A percentile compares a stretch with the other conserved stretches of the same genome.
These are phyloP conservation scores for Ciborinia camelliae DNA, from an alignment of 2,329 filamentous ascomycete genomes.

Conservation along the genomic window DNA sequence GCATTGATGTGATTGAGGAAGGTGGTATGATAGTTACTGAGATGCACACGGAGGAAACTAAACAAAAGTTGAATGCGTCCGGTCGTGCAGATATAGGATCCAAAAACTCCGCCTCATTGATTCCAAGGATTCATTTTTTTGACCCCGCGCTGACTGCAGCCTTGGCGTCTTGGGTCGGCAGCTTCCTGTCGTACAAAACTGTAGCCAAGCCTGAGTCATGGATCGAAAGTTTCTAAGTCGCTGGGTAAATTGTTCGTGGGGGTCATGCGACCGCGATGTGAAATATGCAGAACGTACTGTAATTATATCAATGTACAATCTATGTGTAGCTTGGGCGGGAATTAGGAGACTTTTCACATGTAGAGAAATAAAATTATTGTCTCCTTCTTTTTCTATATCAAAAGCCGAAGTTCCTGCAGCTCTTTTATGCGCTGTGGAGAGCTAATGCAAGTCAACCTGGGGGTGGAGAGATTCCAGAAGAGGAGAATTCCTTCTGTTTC, in stretches of 20 bases:
- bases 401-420: conserved; percentile 8
- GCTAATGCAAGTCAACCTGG: background rate
- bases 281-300: background rate
- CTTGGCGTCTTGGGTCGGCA: conserved; percentile 1
- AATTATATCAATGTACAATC: background rate
- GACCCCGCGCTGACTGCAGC: background rate
- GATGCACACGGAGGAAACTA: conserved; percentile 10
- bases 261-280: conserved; percentile 1
- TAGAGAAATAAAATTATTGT: background rate
- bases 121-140: background rate
- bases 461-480: conserved; percentile 15
- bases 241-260: conserved; percentile 16
- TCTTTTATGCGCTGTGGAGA: background rate
- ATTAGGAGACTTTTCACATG: background rate
- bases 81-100: conserved; percentile 11
- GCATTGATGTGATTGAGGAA: conserved; percentile 8
- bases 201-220: conserved; percentile 9
- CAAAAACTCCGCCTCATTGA: background rate
- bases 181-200: background rate
- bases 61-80: conserved; percentile 15
- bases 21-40: conserved; percentile 1
- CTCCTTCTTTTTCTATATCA: conserved; percentile 7
- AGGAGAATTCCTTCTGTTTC: conserved; percentile 10
- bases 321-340: background rate
- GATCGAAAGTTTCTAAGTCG: background rate